Evolutionary conservation across 768 basidiomycete genomes (phyloP), one percentile per base, ranked within the genome.

Genomic region (Kwoniella dendrophila): DNA sequence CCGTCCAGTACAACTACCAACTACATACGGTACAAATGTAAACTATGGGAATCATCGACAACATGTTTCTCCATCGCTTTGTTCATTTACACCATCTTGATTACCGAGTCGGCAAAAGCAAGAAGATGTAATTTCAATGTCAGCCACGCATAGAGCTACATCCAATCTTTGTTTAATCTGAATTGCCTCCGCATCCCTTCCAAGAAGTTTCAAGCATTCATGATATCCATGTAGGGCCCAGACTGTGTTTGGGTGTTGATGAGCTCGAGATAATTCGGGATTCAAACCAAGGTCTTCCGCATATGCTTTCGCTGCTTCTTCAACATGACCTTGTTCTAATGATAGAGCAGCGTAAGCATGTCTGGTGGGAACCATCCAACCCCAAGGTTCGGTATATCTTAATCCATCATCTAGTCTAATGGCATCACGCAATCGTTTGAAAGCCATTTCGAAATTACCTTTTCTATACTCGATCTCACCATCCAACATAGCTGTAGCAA

Each of bases 381-480:
- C 61, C 69, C 70, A 74, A 16, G 75, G 75, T 57, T 76, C 75
- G 20, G 59, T 62, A 56, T 74, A 76, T 3, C 53, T 45, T 4
- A 76, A 48, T 27, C 27, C 41, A 51, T 76, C 75, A 26, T 64
- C 70, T 12, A 41, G 63, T 20, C 54, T 38, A 45, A 74, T 70
- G 3, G 75, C 67, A 36, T 70, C 62, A 5, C 64, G 55, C 4
- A 76, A 62, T 33, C 67, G 51, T 2, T 59, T 45, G 63, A 76
- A 76, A 1, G 75, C 75, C 20, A 49, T 14, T 14, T 65, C 59
- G 59, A 61, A 72, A 51, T 72, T 68, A 5, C 59, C 64, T 20
- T 61, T 61, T 1, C 75, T 63, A 62, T 76, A 76, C 36, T 70
- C 71, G n/a, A 76, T 59, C 49, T 76, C 75, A 1, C 75, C 75